phyloP scores from a whole-genome alignment of 352 stramenopile genomes.

The Phytophthora cactorum region DNA sequence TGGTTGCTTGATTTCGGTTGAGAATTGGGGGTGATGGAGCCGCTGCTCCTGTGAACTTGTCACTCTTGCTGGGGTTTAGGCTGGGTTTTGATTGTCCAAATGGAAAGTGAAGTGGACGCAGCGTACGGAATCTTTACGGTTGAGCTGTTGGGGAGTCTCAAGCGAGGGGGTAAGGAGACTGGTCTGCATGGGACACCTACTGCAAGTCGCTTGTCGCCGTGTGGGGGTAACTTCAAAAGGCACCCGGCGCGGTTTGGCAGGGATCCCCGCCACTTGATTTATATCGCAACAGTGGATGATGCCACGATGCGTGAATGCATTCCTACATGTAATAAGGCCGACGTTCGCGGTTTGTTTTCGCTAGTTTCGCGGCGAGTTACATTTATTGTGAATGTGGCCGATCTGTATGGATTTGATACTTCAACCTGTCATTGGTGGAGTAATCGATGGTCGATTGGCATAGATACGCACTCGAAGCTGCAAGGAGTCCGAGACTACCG shows the following conservation, averaged over 20 bases:
- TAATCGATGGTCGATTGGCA: too few species aligned
- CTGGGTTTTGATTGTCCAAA: background rate
- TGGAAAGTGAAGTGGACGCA: background rate
- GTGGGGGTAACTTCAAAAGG: background rate
- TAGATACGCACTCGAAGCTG: too few species aligned
- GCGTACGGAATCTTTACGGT: background rate
- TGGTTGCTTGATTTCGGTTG: background rate
- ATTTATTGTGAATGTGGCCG: too few species aligned
- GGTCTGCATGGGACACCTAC: background rate
- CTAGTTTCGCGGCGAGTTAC: too few species aligned
- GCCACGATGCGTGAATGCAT: too few species aligned
- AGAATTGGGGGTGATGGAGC: background rate
- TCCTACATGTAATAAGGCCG: too few species aligned
- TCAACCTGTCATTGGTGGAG: too few species aligned
- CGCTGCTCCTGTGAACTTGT: background rate
- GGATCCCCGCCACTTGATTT: background rate
- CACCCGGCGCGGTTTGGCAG: background rate
- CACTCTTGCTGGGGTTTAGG: background rate
- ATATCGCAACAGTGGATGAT: background rate
- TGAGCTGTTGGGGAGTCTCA: background rate
- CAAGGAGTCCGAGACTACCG: too few species aligned
- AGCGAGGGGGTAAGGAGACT: background rate
- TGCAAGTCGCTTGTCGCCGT: too few species aligned
- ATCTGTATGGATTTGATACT: too few species aligned
- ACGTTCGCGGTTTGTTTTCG: too few species aligned